These are phyloP conservation scores for Lasiodiplodia sp. DNA, from an alignment of 2,329 filamentous ascomycete species.

Conservation along the genomic window DNA sequence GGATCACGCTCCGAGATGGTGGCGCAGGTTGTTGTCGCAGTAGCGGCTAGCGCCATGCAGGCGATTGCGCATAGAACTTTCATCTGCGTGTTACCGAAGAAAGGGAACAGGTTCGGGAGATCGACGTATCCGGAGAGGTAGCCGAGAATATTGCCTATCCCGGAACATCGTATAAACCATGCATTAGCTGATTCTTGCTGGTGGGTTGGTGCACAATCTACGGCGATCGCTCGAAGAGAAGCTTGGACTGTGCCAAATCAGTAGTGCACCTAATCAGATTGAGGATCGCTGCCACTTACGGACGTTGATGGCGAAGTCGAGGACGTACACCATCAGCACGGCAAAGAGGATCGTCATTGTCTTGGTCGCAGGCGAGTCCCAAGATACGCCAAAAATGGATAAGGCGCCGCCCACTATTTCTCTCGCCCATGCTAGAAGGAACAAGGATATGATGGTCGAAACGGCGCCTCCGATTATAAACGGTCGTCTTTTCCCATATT, in stretches of 20 bases:
- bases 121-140: constrained; percentile 88
- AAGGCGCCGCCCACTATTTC: constrained; percentile 70
- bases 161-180: constrained; percentile 87
- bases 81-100: constrained; percentile 88
- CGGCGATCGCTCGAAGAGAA: constrained; percentile 87
- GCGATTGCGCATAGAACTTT: constrained; percentile 90
- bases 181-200: constrained; percentile 94
- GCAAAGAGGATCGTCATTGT: constrained; percentile 76
- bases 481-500: constrained; percentile 59
- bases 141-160: constrained; percentile 88
- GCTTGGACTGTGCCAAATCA: constrained; percentile 72
- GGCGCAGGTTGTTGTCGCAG: constrained; percentile 73
- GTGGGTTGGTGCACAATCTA: constrained; percentile 89
- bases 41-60: constrained; percentile 73
- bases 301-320: constrained; percentile 96
- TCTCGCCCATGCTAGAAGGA: constrained; percentile 59
- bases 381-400: constrained; percentile 73
- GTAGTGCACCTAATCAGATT: background rate
- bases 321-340: constrained; percentile 84
- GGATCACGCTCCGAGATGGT: constrained; percentile 83
- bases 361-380: constrained; percentile 70
- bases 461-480: constrained; percentile 60
- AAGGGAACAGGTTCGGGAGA: constrained; percentile 76
- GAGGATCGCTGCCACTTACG: constrained; percentile 57
- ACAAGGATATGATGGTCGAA: constrained; percentile 58